Evolutionary conservation across 495 filamentous ascomycete species (phyloP), one percentile per base, ranked within the genome.

Genomic region (Hyaloscypha bicolor): DNA sequence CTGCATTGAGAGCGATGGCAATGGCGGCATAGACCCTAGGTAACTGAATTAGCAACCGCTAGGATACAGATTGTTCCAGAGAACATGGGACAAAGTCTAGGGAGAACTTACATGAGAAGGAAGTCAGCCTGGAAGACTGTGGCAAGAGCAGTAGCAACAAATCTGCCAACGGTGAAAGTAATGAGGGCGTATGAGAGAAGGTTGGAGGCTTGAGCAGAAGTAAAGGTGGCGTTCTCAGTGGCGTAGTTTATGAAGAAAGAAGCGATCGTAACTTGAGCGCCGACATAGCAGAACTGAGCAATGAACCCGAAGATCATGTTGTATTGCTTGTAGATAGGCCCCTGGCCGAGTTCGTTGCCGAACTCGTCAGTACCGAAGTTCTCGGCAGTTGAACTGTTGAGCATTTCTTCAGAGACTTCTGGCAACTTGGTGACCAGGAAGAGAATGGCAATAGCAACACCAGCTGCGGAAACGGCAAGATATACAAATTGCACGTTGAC

Each of bases 281-380:
- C 88, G 25, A 89, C 86, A 72, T 92, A 93, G 33, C 85, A 87
- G 82, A 91, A 93, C 70, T 93, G 90, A 21, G 88, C 84, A 37
- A 88, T 66, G 62, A 71, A 68, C n/a, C 61, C 90, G 71, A 86
- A 86, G 80, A 91, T 90, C 22, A 92, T 79, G 25, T 82, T 85
- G 74, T 88, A 89, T 65, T 91, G 87, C 67, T 86, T 87, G 62
- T 77, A 74, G 67, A 91, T 78, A 3, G 87, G 81, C 69, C 81
- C 80, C 21, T 65, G 65, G 25, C 62, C 69, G 51, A 67, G 53
- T 19, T 67, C 65, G 60, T 71, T 65, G 25, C 68, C 68, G 42
- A 66, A 70, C 25, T 71, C 69, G 32, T 67, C 69, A 19, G 56
- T 62, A 45, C 65, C 65, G 35, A 65, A 64, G 66, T 68, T 63